Evolutionary conservation across 495 filamentous ascomycete species (phyloP), one percentile per base, ranked within the genome.

Genomic region (Glarea lozoyensis): DNA sequence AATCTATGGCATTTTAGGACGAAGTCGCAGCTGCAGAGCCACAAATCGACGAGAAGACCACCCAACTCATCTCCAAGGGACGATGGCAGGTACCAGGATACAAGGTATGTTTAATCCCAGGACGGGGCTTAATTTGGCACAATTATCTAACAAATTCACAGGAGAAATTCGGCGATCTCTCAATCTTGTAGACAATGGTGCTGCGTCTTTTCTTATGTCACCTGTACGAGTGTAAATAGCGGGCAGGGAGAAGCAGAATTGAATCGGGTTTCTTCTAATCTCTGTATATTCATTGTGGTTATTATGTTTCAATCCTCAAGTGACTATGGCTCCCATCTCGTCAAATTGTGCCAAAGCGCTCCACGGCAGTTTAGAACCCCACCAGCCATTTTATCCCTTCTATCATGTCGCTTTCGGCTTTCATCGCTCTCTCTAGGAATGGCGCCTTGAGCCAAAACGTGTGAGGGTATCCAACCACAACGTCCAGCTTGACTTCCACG

Each of bases 111-210:
- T 49, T 32, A 40, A 13, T 17, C 29, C 18, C 10, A 18, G 12
- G 11, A 25, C 6, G 32, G 13, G 6, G n/a, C 16, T 21, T 24
- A 24, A 19, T 1, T 2, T 11, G 20, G n/a, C 9, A 34, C 11
- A 12, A 18, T 29, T 13, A 41, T 45, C 53, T 42, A 53, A 34
- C 30, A 19, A 29, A 21, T 33, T 31, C 32, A 37, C 54, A 95
- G 89, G 90, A 97, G 80, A 94, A 86, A 79, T 97, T 97, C 74
- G 90, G 90, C 73, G 87, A 97, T 62, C 79, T 96, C 52, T 88
- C 88, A 45, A 64, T 94, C 43, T 70, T 96, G 54, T 97, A 93
- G 77, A 75, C 59, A 46, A 36, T 36, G 22, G 40, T 43, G 46
- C 48, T 46, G 23, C 34, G 42, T 42, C 52, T 43, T 64, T 71